Base-by-base conservation (phyloP, 2,329 filamentous ascomycete genomes). In the Paecilomyces dactylethromorphus region DNA sequence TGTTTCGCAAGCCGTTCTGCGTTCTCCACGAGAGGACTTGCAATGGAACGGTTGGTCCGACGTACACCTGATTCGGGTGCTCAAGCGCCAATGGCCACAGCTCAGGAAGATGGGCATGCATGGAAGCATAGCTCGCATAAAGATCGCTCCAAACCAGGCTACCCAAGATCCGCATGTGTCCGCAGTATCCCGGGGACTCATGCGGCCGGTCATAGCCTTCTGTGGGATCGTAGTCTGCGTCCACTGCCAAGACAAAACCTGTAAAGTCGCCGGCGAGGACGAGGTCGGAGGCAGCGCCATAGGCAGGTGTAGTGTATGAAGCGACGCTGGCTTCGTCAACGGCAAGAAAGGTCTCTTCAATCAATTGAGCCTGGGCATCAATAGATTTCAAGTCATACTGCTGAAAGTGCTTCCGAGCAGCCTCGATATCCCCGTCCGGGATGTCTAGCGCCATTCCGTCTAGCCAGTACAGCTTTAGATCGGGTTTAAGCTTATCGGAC, bases 91-190 rank as follows among this genome's bases (percentile, higher is more conserved):
- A 56, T 13, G 67, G 68, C 68, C 68, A 72, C 39, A 69, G 24
- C 18, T 68, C 63, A 53, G 62, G 59, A 3, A 69, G 50, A 5
- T 29, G 11, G 10, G 58, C 57, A 2, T 60, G 55, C 49, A 68
- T 61, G 12, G 64, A 55, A 8, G 54, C 22, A 0, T 65, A 45
- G 53, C 64, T 51, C 0, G 68, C 64, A 39, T 63, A 69, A 1
- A 72, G 52, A 49, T 73, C 69, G 13, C 65, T 62, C 68, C 70
- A 72, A 11, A 72, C 54, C 3, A 72, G 58, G 24, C 63, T 69
- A 18, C 67, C 68, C 12, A 68, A 61, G 22, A 72, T 65, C 8
- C 68, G 68, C 63, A 72, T 64, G 21, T 65, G 60, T 8, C 69
- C 68, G 5, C 45, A 52, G 22, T 65, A 72, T 21, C 58, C 65